Evolutionary conservation across 2,329 filamentous ascomycete species (phyloP).

Genomic region (Fusarium musae): DNA sequence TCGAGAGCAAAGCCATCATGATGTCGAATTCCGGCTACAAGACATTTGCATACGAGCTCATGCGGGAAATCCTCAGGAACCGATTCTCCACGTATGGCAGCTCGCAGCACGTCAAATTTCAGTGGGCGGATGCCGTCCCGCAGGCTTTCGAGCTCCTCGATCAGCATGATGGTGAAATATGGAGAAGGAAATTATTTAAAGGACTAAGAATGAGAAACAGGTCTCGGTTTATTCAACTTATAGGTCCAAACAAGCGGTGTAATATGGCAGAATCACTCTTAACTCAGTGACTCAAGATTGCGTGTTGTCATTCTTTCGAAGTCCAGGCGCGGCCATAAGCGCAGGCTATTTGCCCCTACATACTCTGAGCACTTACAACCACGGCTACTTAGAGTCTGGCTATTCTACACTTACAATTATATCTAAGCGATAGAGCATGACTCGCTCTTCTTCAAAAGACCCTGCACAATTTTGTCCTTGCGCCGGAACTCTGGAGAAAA

Average conservation of each 20-base stretch:
- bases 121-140: not conserved
- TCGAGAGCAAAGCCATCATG: not conserved
- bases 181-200: no score
- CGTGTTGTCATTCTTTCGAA: no score
- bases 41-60: not conserved
- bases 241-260: no score
- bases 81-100: not conserved
- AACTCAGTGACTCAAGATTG: no score
- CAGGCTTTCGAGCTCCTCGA: not conserved
- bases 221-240: no score
- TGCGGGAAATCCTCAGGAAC: not conserved
- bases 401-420: not conserved
- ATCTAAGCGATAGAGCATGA: not conserved
- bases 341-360: no score
- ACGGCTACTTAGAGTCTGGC: no score
- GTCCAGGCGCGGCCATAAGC: no score
- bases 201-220: no score
- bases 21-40: not conserved
- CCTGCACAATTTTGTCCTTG: not conserved
- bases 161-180: not conserved
- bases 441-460: not conserved
- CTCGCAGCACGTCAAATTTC: not conserved
- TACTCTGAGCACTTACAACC: no score
- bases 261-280: no score
- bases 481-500: not conserved